Evolutionary conservation across 495 filamentous ascomycete species (phyloP).

Genomic region (Achaetomiella virescens): DNA sequence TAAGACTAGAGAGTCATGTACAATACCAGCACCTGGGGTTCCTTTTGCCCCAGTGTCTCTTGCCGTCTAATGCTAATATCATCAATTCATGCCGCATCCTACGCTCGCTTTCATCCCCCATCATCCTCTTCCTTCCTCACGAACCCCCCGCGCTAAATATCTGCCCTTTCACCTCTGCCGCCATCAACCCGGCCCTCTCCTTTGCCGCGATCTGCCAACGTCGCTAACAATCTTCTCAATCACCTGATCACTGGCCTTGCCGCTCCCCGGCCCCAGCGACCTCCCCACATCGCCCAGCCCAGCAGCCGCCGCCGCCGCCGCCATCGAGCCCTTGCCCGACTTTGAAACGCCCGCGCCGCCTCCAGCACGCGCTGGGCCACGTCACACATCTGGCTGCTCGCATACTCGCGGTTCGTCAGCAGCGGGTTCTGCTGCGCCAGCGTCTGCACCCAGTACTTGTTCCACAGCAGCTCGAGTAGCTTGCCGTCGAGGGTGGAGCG

Average conservation of each 20-base stretch:
- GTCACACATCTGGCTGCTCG: conserved; percentile 87
- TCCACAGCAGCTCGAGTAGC: conserved; percentile 87
- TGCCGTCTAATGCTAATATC: conserved; percentile 6
- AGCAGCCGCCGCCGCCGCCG: conserved; percentile 10
- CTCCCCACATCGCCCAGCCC: conserved; percentile 9
- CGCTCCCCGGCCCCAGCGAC: not conserved
- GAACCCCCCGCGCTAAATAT: conserved; percentile 51
- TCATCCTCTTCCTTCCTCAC: not conserved
- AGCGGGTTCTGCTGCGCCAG: conserved; percentile 94
- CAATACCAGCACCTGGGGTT: conserved; percentile 1
- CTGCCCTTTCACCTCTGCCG: conserved; percentile 74
- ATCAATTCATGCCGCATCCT: conserved; percentile 3
- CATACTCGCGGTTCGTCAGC: conserved; percentile 88
- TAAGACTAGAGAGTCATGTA: not conserved
- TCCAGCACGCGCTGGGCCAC: conserved; percentile 72
- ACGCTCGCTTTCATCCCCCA: not conserved
- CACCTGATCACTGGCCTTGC: conserved; percentile 46
- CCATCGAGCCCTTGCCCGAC: conserved; percentile 12
- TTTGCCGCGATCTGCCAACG: conserved; percentile 75
- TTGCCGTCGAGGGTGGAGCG: conserved; percentile 83
- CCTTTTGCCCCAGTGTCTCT: not conserved
- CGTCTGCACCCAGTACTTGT: conserved; percentile 99
- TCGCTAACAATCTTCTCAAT: conserved; percentile 76
- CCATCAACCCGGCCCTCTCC: conserved; percentile 78
- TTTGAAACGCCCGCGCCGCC: conserved; percentile 47